Evolutionary conservation across 106 monocot species (phyloP).

Genomic region (Dendrobium chrysotoxum): DNA sequence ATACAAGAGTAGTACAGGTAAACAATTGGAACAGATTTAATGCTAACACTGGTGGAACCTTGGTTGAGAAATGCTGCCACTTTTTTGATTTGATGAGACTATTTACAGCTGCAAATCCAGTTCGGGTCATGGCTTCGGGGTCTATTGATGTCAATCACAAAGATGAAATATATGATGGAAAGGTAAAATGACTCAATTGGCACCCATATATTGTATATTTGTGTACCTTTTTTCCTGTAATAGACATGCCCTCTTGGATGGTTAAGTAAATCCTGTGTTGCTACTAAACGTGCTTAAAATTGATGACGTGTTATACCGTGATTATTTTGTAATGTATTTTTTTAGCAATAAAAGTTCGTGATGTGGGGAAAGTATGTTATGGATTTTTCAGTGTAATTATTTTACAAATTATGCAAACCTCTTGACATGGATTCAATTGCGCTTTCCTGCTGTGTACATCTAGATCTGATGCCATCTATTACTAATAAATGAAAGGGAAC

Average conservation of each 20-base stretch:
- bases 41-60: conserved; percentile 73
- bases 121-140: conserved; percentile 91
- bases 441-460: too few relatives aligned
- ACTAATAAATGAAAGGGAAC: too few relatives aligned
- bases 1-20: conserved; percentile 36
- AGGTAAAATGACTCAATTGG: conserved; percentile 28
- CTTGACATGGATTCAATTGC: too few relatives aligned
- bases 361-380: too few relatives aligned
- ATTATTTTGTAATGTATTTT: neutral
- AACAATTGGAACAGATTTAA: conserved; percentile 96
- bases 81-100: conserved; percentile 96
- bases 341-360: neutral
- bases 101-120: conserved; percentile 79
- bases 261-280: neutral
- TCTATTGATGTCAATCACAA: conserved; percentile 93
- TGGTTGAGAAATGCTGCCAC: conserved; percentile 97
- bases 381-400: too few relatives aligned
- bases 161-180: conserved; percentile 90
- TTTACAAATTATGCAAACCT: too few relatives aligned
- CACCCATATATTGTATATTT: neutral
- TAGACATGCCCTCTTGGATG: neutral
- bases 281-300: neutral
- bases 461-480: too few relatives aligned
- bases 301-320: neutral
- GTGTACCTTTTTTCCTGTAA: neutral